Evolutionary conservation across 768 basidiomycete genomes (phyloP), one percentile per base, ranked within the genome.

Genomic region (Panaeolus papilionaceus): DNA sequence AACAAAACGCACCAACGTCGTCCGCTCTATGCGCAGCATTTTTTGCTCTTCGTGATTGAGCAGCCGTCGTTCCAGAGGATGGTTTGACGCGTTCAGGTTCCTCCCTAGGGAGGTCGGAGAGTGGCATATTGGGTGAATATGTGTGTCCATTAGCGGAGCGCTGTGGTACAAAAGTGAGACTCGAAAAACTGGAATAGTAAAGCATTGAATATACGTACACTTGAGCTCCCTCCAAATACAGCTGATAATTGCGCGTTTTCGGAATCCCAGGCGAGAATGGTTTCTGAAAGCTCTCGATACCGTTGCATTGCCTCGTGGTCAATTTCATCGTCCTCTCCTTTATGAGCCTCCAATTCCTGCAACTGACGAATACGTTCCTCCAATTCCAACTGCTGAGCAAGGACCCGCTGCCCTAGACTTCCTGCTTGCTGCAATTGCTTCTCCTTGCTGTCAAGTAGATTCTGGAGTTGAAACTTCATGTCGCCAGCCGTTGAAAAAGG

Each of bases 301-400:
- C 89, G 85, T 39, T 90, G 88, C 51, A 88, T 84, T n/a, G 91
- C 85, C 65, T 92, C 89, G 12, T 83, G 73, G 74, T 92, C 89
- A 68, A 90, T 81, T 67, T 86, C 87, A 44, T 88, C 86, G 67
- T 88, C 88, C 68, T 88, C 90, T 3, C 80, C 82, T 70, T 86
- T 89, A 67, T 89, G 90, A 20, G 80, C 84, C 64, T 90, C 90
- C 16, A 87, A 75, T 40, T 92, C 91, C 72, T 94, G 91, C 64
- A 97, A 84, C 74, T 92, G 91, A 51, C 88, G 84, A 68, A 98
- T 94, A 63, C 94, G 88, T 75, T 92, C 90, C 79, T 98, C 94
- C 69, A 98, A 88, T 75, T 97, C 94, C 81, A 94, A 91, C 79
- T 95, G 95, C 82, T 99, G 97, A 20, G 89, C 87, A 69, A 98